Conservation (phyloP, 805 yeast species). For the Hanseniaspora meyeri region DNA sequence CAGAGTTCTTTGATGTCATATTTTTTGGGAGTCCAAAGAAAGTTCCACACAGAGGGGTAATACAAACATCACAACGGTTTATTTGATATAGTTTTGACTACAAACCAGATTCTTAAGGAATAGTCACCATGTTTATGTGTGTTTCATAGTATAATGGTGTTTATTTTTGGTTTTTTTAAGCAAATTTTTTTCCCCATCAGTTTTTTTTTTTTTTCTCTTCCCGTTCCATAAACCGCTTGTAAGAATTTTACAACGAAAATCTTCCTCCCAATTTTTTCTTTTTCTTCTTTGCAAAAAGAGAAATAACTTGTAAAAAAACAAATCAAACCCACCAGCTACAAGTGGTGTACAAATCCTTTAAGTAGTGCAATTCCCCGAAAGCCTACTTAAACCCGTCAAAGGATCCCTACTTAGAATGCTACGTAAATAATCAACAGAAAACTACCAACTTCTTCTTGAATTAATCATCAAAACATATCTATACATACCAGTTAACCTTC, state of each 20-base stretch:
- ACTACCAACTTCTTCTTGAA: not conserved
- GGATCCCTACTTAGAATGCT: not conserved
- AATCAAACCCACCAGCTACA: too few relatives aligned
- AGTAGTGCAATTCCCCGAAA: not conserved
- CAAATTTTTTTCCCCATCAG: too few relatives aligned
- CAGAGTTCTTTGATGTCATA: conserved; percentile 35
- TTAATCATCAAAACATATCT: not conserved
- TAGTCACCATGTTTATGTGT: conserved; percentile 3
- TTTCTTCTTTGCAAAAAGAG: too few relatives aligned
- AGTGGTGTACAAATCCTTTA: not conserved
- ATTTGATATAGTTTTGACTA: conserved; percentile 57
- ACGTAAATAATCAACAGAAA: not conserved
- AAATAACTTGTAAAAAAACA: not conserved
- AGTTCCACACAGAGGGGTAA: conserved; percentile 50
- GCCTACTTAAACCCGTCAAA: not conserved
- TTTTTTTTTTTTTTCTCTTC: too few relatives aligned
- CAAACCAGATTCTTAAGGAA: conserved; percentile 43
- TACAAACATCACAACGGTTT: conserved; percentile 64
- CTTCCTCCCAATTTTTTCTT: not conserved
- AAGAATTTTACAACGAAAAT: not conserved
- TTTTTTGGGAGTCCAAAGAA: conserved; percentile 50
- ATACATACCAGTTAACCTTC: conserved; percentile 2
- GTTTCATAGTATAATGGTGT: not conserved
- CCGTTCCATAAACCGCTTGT: not conserved
- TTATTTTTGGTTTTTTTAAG: not conserved